phyloP scores from a whole-genome alignment of 257 asterid species.

The Phtheirospermum japonicum region DNA sequence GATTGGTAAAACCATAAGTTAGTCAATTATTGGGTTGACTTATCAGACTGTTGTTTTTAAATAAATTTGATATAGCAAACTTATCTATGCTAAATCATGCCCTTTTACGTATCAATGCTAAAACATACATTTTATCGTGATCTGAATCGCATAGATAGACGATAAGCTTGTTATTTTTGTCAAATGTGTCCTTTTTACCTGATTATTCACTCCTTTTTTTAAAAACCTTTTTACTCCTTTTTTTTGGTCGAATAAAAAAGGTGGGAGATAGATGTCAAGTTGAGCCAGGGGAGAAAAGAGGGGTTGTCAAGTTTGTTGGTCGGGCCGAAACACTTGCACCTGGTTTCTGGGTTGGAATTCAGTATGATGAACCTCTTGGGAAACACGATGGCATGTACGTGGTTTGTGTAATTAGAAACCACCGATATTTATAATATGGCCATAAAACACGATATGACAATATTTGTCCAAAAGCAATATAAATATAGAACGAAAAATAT shows the following conservation, averaged over 20 bases:
- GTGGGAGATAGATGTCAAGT: conserved; percentile 93
- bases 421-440: background rate
- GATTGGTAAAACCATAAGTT: conserved; percentile 1
- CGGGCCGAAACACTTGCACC: conserved; percentile 79
- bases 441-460: background rate
- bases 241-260: conserved; percentile 29
- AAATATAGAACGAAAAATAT: too few species aligned
- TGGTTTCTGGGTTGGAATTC: conserved; percentile 93
- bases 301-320: conserved; percentile 78
- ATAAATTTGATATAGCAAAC: too few species aligned
- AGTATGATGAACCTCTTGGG: conserved; percentile 91
- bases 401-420: too few species aligned
- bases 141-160: too few species aligned
- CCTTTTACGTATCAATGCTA: background rate
- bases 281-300: conserved; percentile 91
- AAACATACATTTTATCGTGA: background rate
- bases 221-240: background rate
- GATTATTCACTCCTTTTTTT: background rate
- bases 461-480: background rate
- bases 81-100: conserved; percentile 6
- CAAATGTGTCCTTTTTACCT: background rate
- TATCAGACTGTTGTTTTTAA: background rate
- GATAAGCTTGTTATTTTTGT: background rate
- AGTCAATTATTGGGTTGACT: too few species aligned
- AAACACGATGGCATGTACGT: conserved; percentile 94